Evolutionary conservation across 2,329 filamentous ascomycete genomes (phyloP).

Genomic region (Diplodia seriata): DNA sequence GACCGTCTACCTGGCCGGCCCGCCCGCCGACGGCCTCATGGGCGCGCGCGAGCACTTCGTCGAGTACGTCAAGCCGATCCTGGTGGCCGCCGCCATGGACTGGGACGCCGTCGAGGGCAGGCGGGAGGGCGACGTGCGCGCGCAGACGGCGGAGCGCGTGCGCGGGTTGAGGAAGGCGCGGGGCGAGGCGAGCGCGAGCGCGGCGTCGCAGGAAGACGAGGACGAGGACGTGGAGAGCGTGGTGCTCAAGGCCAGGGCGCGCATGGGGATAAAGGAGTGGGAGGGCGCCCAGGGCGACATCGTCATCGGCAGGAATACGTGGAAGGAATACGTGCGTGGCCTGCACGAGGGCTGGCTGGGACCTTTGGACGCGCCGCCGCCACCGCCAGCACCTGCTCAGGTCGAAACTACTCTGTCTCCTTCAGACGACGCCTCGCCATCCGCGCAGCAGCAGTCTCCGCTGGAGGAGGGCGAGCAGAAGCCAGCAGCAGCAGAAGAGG

Average conservation of each 20-base stretch:
- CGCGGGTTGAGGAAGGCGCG: slow-evolving; percentile 68
- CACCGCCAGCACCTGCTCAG: slow-evolving; percentile 38
- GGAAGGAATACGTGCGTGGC: slow-evolving; percentile 96
- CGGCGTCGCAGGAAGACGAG: slow-evolving; percentile 53
- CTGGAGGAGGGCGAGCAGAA: slow-evolving; percentile 27
- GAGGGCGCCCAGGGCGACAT: slow-evolving; percentile 81
- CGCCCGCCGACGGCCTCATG: slow-evolving; percentile 84
- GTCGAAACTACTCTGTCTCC: slow-evolving; percentile 29
- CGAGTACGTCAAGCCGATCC: slow-evolving; percentile 91
- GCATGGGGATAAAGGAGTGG: slow-evolving; percentile 72
- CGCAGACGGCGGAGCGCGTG: slow-evolving; percentile 84
- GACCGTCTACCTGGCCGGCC: slow-evolving; percentile 83
- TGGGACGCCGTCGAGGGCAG: slow-evolving; percentile 96
- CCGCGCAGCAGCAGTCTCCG: slow-evolving; percentile 30
- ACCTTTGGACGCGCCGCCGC: slow-evolving; percentile 71
- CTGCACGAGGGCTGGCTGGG: slow-evolving; percentile 97
- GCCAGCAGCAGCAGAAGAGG: slow-evolving; percentile 42
- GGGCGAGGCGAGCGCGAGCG: slow-evolving; percentile 58
- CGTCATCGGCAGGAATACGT: slow-evolving; percentile 87
- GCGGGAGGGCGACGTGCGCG: slow-evolving; percentile 89
- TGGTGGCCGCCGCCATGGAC: slow-evolving; percentile 88
- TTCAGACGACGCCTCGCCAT: slow-evolving; percentile 47
- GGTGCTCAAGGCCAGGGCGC: slow-evolving; percentile 68
- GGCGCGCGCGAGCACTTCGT: slow-evolving; percentile 92
- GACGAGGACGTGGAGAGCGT: slow-evolving; percentile 65